Conservation (phyloP, 495 filamentous ascomycete genomes). For the Elasticomyces elasticus region DNA sequence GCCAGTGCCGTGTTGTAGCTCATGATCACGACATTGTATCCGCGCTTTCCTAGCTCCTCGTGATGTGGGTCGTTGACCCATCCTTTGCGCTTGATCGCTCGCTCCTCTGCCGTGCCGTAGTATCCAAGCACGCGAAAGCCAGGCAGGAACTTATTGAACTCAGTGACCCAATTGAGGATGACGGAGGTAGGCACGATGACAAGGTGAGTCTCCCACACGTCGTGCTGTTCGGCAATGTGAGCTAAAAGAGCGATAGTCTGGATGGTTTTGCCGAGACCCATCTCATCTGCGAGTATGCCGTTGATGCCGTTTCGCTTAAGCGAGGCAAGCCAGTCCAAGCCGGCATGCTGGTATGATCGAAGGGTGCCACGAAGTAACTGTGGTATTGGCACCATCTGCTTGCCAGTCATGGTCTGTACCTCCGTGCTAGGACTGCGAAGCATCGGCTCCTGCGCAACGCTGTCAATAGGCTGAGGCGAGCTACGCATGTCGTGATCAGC, state of each 20-base stretch:
- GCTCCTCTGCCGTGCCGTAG: conserved; percentile 87
- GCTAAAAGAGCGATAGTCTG: conserved; percentile 94
- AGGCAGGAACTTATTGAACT: conserved; percentile 98
- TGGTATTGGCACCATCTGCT: conserved; percentile 52
- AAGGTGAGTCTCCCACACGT: conserved; percentile 92
- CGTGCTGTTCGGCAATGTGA: conserved; percentile 81
- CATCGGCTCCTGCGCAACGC: not conserved
- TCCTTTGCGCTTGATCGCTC: conserved; percentile 76
- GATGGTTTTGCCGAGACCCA: conserved; percentile 98
- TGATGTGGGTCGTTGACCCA: conserved; percentile 62
- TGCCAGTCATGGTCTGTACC: conserved; percentile 37
- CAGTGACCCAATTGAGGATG: conserved; percentile 99
- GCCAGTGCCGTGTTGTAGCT: conserved; percentile 93
- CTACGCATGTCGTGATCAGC: not conserved
- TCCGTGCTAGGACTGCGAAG: not conserved
- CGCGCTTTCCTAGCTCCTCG: conserved; percentile 40
- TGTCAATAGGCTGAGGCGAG: not conserved
- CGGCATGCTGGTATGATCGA: conserved; percentile 93
- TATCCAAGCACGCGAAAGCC: conserved; percentile 98
- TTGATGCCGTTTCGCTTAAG: conserved; percentile 90
- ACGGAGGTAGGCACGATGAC: conserved; percentile 97
- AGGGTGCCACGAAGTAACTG: conserved; percentile 84
- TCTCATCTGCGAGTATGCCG: conserved; percentile 97
- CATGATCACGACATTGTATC: conserved; percentile 93
- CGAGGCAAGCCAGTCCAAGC: conserved; percentile 89